Conservation (phyloP, 2,329 filamentous ascomycete genomes). For the Daldinia sp. region DNA sequence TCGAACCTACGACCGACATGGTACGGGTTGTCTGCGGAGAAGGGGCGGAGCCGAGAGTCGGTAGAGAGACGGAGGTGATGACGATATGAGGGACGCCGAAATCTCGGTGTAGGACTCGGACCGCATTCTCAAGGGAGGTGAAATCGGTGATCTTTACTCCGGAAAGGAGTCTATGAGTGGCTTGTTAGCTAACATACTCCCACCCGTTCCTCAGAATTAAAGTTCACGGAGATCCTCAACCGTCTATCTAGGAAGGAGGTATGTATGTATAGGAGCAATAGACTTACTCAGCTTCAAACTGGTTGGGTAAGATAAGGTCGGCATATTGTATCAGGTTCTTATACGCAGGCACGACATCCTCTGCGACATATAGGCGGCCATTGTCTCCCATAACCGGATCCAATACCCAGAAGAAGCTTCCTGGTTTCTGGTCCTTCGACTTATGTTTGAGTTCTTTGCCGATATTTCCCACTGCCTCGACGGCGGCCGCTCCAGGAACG, state of each 20-base stretch:
- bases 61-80: constrained; percentile 87
- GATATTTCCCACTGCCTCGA: constrained; percentile 86
- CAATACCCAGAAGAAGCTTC: constrained; percentile 94
- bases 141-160: constrained; percentile 86
- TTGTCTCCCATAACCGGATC: constrained; percentile 99
- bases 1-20: constrained; percentile 77
- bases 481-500: constrained; percentile 85
- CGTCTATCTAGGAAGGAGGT: not conserved
- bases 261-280: not conserved
- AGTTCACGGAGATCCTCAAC: not conserved
- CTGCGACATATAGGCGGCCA: constrained; percentile 88
- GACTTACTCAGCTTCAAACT: constrained; percentile 93
- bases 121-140: constrained; percentile 76
- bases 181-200: constrained; percentile 12
- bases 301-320: constrained; percentile 93
- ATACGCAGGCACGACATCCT: constrained; percentile 92
- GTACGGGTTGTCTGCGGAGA: constrained; percentile 52
- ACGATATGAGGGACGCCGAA: constrained; percentile 88
- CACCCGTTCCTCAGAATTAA: not conserved
- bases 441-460: constrained; percentile 81
- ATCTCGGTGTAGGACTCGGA: constrained; percentile 79
- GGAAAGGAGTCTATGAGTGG: constrained; percentile 77
- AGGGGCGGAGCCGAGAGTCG: constrained; percentile 56
- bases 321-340: constrained; percentile 82
- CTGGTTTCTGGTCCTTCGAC: constrained; percentile 63